Evolutionary conservation across 345 rosid genomes (phyloP).

Genomic region (Pugionium dolabratum): DNA sequence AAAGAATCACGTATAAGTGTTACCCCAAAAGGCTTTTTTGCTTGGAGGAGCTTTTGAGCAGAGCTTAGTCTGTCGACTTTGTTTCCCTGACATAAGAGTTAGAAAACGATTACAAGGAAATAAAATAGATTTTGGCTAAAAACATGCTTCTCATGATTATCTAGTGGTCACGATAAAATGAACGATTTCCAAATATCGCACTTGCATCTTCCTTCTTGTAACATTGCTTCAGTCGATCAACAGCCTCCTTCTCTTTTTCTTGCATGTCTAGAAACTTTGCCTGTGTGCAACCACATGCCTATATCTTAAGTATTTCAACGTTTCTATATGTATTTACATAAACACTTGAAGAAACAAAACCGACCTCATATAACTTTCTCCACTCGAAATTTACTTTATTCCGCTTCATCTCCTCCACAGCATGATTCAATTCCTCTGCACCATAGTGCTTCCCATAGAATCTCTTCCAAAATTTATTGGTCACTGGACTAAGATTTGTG

Average conservation of each 20-base stretch:
- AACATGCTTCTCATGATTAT: constrained; percentile 17
- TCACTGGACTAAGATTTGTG: constrained; percentile 78
- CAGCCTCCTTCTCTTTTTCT: constrained; percentile 51
- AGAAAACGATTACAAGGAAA: constrained; percentile 25
- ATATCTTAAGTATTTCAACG: constrained; percentile 10
- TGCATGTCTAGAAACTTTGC: constrained; percentile 54
- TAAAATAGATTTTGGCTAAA: constrained; percentile 6
- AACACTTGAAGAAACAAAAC: constrained; percentile 10
- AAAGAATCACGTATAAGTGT: constrained; percentile 11
- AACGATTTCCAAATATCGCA: constrained; percentile 43
- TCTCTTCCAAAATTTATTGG: constrained; percentile 74
- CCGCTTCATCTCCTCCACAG: constrained; percentile 60
- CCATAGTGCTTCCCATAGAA: constrained; percentile 68
- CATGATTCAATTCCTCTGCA: constrained; percentile 38
- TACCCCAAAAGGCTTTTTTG: constrained; percentile 74
- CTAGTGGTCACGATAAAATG: background rate
- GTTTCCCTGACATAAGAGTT: constrained; percentile 52
- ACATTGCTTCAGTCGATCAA: constrained; percentile 54
- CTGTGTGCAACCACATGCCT: constrained; percentile 40
- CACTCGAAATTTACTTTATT: constrained; percentile 59
- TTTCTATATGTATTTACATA: background rate
- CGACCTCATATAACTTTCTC: constrained; percentile 71
- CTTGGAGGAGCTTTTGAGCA: constrained; percentile 79
- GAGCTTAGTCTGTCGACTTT: constrained; percentile 71
- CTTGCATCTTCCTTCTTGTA: constrained; percentile 77